These are phyloP conservation scores for Dryadomyces quercus-mongolicae DNA, from an alignment of 2,329 filamentous ascomycete species.

Conservation along the genomic window DNA sequence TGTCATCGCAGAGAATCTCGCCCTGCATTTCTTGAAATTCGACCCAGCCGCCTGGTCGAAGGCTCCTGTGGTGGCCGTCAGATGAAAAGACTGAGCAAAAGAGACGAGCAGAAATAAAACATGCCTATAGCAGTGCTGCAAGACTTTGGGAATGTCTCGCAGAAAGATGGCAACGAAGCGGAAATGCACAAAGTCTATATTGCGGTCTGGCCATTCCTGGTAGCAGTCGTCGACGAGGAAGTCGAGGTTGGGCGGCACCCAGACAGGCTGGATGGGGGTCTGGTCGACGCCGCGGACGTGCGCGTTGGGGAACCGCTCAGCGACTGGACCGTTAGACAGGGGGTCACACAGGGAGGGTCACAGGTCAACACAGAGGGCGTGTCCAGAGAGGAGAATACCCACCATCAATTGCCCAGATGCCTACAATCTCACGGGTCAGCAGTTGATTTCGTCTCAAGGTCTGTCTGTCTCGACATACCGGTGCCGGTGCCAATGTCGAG, in stretches of 20 bases:
- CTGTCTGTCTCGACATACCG: neutral
- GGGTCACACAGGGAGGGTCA: neutral
- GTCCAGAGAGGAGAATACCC: constrained; percentile 10
- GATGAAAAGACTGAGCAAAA: neutral
- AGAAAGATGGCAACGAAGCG: constrained; percentile 36
- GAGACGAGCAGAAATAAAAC: neutral
- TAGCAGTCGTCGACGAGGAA: constrained; percentile 56
- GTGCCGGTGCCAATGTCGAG: constrained; percentile 9
- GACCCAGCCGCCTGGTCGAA: constrained; percentile 39
- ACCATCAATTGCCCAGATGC: constrained; percentile 23
- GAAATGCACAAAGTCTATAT: constrained; percentile 40
- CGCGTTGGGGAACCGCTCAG: constrained; percentile 6
- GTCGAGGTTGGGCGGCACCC: constrained; percentile 58
- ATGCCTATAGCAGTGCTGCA: constrained; percentile 6
- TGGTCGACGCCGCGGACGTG: constrained; percentile 23
- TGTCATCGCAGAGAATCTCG: constrained; percentile 15
- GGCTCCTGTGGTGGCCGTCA: constrained; percentile 18
- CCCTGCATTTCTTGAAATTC: constrained; percentile 36
- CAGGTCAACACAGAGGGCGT: too few relatives aligned
- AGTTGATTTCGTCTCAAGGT: too few relatives aligned
- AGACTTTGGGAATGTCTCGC: constrained; percentile 33
- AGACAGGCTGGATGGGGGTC: constrained; percentile 34
- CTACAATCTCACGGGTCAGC: neutral
- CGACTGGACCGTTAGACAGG: neutral
- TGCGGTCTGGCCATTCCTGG: neutral